These are phyloP conservation scores for Cyclotella choctawhatcheeana DNA, from an alignment of 108 stramenopile species.

Conservation along the genomic window DNA sequence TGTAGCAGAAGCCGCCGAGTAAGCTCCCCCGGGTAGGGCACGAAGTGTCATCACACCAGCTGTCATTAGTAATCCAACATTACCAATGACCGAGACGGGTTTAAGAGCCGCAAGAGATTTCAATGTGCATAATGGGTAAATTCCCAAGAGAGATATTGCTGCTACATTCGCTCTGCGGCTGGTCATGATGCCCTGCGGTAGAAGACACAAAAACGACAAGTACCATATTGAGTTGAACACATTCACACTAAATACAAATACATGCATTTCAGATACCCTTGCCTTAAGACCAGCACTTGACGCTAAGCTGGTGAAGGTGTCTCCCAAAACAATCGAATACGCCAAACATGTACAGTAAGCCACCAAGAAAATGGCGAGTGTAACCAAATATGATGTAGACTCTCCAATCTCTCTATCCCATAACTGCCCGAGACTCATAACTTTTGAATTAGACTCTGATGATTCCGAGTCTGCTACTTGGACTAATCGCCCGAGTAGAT, in stretches of 20 bases:
- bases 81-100: slow-evolving; percentile 72
- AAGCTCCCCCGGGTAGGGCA: slow-evolving; percentile 56
- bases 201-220: neutral
- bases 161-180: slow-evolving; percentile 63
- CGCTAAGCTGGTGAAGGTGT: slow-evolving; percentile 62
- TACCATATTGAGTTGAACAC: neutral
- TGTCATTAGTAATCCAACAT: slow-evolving; percentile 68
- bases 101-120: slow-evolving; percentile 68
- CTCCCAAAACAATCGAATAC: slow-evolving; percentile 88
- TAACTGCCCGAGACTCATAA: slow-evolving; percentile 74
- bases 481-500: slow-evolving; percentile 69
- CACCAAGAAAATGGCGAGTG: slow-evolving; percentile 69
- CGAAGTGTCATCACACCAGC: slow-evolving; percentile 72
- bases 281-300: slow-evolving; percentile 38
- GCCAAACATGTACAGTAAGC: slow-evolving; percentile 82
- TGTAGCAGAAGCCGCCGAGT: slow-evolving; percentile 35
- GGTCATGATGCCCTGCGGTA: slow-evolving; percentile 36
- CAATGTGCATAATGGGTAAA: slow-evolving; percentile 78
- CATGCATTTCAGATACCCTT: neutral
- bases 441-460: neutral
- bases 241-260: neutral
- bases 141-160: slow-evolving; percentile 49
- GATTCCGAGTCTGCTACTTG: slow-evolving; percentile 37
- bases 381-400: slow-evolving; percentile 72
- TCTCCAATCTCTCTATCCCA: slow-evolving; percentile 81